Percentiles rank a stretch among this genome's conserved stretches.
Evolutionary conservation across 495 filamentous ascomycete species (phyloP).

Genomic region (Neurospora sp.): DNA sequence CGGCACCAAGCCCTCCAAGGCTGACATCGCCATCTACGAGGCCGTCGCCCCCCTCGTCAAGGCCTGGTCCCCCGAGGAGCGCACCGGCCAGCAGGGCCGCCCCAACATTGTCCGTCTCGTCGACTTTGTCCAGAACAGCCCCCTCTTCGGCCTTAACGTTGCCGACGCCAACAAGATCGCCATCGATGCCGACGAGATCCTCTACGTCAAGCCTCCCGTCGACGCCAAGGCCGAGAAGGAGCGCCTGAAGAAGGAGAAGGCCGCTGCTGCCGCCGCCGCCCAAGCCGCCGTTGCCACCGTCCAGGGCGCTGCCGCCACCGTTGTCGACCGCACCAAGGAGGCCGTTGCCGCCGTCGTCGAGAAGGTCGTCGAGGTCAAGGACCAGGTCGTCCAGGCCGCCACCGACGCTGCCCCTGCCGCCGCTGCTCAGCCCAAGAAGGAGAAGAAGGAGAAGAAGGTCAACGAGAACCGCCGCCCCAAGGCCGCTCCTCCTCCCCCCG

Average conservation of each 20-base stretch:
- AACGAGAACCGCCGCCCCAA: conserved; percentile 73
- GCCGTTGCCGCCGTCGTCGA: conserved; percentile 38
- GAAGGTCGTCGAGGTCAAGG: conserved; percentile 31
- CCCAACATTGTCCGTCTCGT: conserved; percentile 86
- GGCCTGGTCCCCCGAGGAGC: conserved; percentile 75
- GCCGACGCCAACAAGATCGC: conserved; percentile 66
- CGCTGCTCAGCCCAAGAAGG: conserved; percentile 19
- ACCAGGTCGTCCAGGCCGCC: conserved; percentile 15
- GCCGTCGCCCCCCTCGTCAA: conserved; percentile 68
- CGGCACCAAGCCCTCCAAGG: conserved; percentile 81
- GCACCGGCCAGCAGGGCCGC: conserved; percentile 80
- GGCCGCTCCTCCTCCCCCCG: conserved; percentile 55
- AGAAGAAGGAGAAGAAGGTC: conserved; percentile 67
- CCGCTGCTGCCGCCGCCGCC: conserved; percentile 40
- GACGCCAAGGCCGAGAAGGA: conserved; percentile 86
- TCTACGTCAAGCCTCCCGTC: conserved; percentile 70
- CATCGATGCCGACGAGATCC: conserved; percentile 69
- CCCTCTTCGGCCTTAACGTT: conserved; percentile 63
- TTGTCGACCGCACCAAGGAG: conserved; percentile 44
- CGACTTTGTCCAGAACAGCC: conserved; percentile 90
- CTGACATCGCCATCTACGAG: conserved; percentile 80
- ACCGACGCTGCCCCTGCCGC: conserved; percentile 27
- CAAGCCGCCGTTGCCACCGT: conserved; percentile 20
- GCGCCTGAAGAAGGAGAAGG: conserved; percentile 79
- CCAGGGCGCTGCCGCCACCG: conserved; percentile 29